phyloP scores from a whole-genome alignment of 140 eudicot species.

The Ambrosia hybrid region DNA sequence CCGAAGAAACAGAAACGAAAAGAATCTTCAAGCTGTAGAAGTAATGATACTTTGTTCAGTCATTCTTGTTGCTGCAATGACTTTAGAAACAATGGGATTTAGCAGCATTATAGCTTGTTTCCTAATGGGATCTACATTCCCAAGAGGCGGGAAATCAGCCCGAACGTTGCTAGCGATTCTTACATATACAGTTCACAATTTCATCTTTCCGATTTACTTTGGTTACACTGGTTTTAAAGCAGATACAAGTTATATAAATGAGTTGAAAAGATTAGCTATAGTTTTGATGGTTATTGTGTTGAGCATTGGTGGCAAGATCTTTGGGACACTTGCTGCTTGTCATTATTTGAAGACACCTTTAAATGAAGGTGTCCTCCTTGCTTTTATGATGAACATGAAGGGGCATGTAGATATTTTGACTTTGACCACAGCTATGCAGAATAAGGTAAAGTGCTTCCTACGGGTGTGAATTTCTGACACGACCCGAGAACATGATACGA shows the following conservation, averaged over 20 bases:
- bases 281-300: slow-evolving; percentile 56
- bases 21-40: slow-evolving; percentile 71
- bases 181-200: slow-evolving; percentile 66
- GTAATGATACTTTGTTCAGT: slow-evolving; percentile 51
- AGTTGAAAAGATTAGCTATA: slow-evolving; percentile 30
- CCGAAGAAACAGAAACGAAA: slow-evolving; percentile 54
- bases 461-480: no score
- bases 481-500: no score
- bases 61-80: slow-evolving; percentile 60
- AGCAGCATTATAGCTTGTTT: slow-evolving; percentile 77
- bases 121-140: slow-evolving; percentile 70
- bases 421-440: slow-evolving; percentile 51
- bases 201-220: slow-evolving; percentile 76
- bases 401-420: slow-evolving; percentile 86
- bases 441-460: slow-evolving; percentile 45
- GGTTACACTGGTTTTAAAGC: slow-evolving; percentile 88
- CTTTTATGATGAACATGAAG: slow-evolving; percentile 81
- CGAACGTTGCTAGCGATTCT: slow-evolving; percentile 68
- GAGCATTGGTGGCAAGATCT: slow-evolving; percentile 87
- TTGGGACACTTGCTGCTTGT: slow-evolving; percentile 83
- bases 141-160: slow-evolving; percentile 79
- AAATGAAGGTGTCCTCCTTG: slow-evolving; percentile 84
- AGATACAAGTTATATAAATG: slow-evolving; percentile 45
- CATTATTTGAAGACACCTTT: slow-evolving; percentile 60
- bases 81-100: slow-evolving; percentile 65